These are phyloP conservation scores for Brasenia schreberi DNA, from an alignment of 164 flowering plant genomes.

Conservation along the genomic window DNA sequence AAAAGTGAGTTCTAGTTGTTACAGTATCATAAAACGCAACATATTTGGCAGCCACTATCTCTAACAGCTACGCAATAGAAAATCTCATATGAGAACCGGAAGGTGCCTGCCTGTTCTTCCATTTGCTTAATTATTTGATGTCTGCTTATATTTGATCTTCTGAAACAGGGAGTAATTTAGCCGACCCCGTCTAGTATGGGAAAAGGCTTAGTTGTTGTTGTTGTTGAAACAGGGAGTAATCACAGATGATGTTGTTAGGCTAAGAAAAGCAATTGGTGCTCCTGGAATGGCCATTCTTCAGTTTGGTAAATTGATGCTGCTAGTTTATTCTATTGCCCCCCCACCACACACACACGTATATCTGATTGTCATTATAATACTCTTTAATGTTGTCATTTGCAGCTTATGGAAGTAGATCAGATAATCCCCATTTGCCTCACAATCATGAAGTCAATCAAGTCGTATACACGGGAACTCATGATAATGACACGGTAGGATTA, in stretches of 20 bases:
- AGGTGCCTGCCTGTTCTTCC: no score
- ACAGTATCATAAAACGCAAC: no score
- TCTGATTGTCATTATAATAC: neutral
- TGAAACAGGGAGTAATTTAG: no score
- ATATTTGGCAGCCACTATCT: no score
- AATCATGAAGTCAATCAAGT: conserved; percentile 91
- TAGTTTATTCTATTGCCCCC: neutral
- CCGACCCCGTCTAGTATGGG: no score
- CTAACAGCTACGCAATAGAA: no score
- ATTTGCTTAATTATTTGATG: no score
- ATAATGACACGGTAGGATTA: conserved; percentile 81
- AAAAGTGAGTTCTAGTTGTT: no score
- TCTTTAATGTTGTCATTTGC: conserved; percentile 5
- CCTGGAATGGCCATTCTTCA: conserved; percentile 99
- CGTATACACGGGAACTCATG: conserved; percentile 96
- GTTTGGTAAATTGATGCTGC: conserved; percentile 47
- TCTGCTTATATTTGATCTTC: no score
- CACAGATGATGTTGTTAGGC: conserved; percentile 86
- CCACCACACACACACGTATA: neutral
- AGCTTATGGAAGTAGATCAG: conserved; percentile 86
- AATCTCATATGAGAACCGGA: no score
- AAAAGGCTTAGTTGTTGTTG: no score
- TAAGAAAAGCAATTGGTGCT: conserved; percentile 80
- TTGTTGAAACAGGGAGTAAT: conserved; percentile 85
- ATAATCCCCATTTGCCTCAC: conserved; percentile 89